These are phyloP conservation scores for Hyphodiscus sp. DNA, from an alignment of 2,329 filamentous ascomycete species.

Conservation along the genomic window DNA sequence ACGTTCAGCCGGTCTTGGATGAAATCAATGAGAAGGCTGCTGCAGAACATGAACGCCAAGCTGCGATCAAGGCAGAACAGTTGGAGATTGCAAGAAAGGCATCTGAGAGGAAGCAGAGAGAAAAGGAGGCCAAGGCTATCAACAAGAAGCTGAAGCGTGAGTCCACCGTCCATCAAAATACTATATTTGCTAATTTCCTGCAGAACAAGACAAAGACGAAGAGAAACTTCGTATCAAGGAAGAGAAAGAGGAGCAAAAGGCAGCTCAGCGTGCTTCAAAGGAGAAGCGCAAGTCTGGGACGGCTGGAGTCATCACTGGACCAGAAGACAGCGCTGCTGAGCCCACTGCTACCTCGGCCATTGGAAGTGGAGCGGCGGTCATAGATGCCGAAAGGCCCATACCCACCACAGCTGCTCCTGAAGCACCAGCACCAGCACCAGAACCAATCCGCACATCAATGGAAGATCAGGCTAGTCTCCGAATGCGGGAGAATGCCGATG, in stretches of 20 bases:
- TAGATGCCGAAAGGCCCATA: not conserved
- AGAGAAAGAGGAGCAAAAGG: conserved; percentile 47
- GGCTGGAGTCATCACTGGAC: conserved; percentile 1
- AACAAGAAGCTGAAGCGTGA: conserved; percentile 53
- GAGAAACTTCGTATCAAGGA: conserved; percentile 40
- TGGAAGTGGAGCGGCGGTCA: not conserved
- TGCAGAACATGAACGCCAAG: conserved; percentile 59
- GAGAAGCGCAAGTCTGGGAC: conserved; percentile 44
- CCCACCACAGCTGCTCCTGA: conserved; percentile 13
- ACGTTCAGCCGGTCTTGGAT: conserved; percentile 76
- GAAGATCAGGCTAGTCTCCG: conserved; percentile 23
- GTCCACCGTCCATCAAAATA: conserved; percentile 23
- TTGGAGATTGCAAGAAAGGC: conserved; percentile 58
- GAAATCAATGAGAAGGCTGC: conserved; percentile 78
- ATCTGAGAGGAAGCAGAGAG: conserved; percentile 47
- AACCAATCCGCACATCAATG: conserved; percentile 23
- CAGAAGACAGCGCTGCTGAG: conserved; percentile 2
- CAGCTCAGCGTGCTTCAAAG: conserved; percentile 45
- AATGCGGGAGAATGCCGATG: conserved; percentile 17
- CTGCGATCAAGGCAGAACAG: conserved; percentile 55
- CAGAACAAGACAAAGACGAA: conserved; percentile 34
- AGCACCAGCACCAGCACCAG: conserved; percentile 8
- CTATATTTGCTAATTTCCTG: conserved; percentile 15
- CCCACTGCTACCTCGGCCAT: not conserved
- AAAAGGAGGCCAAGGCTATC: conserved; percentile 47